phyloP scores from a whole-genome alignment of 1,284 basidiomycete species.

The Tilletiaria anomala region DNA sequence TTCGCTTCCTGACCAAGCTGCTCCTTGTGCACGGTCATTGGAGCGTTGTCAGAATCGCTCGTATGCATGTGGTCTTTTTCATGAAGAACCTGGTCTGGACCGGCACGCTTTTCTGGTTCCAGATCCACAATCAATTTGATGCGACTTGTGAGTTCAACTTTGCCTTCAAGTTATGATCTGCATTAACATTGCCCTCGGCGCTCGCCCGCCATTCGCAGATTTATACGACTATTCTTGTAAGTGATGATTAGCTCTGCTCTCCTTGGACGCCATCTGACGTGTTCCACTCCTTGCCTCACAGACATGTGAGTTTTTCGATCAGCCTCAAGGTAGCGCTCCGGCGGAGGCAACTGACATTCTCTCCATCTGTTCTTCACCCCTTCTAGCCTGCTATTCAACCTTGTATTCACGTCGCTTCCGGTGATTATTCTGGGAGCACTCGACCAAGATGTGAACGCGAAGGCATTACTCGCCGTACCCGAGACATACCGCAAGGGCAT shows the following conservation, averaged over 20 bases:
- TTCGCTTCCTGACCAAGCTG: constrained; percentile 76
- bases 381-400: constrained; percentile 52
- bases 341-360: too few relatives aligned
- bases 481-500: constrained; percentile 88
- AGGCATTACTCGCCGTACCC: constrained; percentile 76
- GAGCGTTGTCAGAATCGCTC: constrained; percentile 91
- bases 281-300: too few relatives aligned
- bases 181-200: background rate
- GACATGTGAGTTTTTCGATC: too few relatives aligned
- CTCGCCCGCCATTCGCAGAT: constrained; percentile 39
- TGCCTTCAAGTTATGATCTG: background rate
- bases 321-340: too few relatives aligned
- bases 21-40: constrained; percentile 88
- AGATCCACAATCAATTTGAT: constrained; percentile 79
- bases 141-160: constrained; percentile 49
- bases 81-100: constrained; percentile 59
- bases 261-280: too few relatives aligned
- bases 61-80: constrained; percentile 57
- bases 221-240: constrained; percentile 94
- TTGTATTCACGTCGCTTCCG: constrained; percentile 83
- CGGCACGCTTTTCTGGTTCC: constrained; percentile 82
- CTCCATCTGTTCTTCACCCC: constrained; percentile 44
- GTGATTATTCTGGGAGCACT: constrained; percentile 88
- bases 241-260: too few relatives aligned
- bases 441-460: constrained; percentile 86